Evolutionary conservation across 1,284 basidiomycete genomes (phyloP).

Genomic region (Chalciporus sp.): DNA sequence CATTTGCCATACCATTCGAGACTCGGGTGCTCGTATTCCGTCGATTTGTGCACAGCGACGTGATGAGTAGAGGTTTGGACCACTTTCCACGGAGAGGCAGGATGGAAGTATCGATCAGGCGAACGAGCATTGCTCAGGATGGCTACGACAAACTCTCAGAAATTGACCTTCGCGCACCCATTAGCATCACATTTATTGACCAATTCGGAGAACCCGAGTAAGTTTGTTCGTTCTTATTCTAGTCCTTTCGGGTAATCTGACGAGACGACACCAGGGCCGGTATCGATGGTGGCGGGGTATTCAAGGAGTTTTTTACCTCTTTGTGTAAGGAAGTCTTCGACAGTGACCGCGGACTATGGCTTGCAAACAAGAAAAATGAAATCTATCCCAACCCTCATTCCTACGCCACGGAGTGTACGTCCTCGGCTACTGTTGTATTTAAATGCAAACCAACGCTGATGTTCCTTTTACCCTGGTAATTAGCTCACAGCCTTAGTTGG

Average conservation of each 20-base stretch:
- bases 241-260: constrained; percentile 1
- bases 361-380: constrained; percentile 87
- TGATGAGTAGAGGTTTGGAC: constrained; percentile 20
- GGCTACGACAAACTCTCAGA: constrained; percentile 84
- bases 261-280: constrained; percentile 60
- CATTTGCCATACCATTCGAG: constrained; percentile 95
- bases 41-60: constrained; percentile 75
- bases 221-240: constrained; percentile 33
- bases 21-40: constrained; percentile 89
- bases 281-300: constrained; percentile 95
- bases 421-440: background rate
- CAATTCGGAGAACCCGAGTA: constrained; percentile 85
- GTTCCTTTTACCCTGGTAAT: background rate
- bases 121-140: constrained; percentile 82
- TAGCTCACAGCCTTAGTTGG: constrained; percentile 88
- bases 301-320: constrained; percentile 97
- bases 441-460: constrained; percentile 1
- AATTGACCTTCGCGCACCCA: constrained; percentile 73
- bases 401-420: constrained; percentile 83
- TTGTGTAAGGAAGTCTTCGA: constrained; percentile 94
- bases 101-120: constrained; percentile 66
- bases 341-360: constrained; percentile 92
- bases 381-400: constrained; percentile 93
- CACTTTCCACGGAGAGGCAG: constrained; percentile 29
- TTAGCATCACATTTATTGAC: constrained; percentile 91